These are phyloP conservation scores for Citrullus colocynthis DNA, from an alignment of 306 rosid species.

Conservation along the genomic window DNA sequence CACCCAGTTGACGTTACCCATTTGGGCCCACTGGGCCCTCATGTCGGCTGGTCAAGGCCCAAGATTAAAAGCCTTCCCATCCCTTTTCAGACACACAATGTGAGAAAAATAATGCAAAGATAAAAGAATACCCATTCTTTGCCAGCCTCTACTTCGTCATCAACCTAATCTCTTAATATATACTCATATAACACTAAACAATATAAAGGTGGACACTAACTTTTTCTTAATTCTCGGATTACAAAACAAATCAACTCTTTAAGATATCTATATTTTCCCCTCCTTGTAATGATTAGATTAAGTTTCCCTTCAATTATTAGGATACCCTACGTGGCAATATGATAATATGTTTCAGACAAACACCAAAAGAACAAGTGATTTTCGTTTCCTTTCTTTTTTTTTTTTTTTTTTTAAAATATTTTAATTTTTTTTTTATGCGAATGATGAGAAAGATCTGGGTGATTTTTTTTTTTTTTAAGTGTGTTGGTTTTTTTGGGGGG, in stretches of 20 bases:
- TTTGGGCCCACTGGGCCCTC: slow-evolving; percentile 31
- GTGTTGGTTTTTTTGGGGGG: too few species aligned
- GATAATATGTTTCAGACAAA: background rate
- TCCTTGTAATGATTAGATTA: background rate
- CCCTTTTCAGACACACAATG: slow-evolving; percentile 5
- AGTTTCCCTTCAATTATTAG: background rate
- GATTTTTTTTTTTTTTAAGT: too few species aligned
- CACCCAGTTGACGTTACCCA: slow-evolving; percentile 24
- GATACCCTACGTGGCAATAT: slow-evolving; percentile 3
- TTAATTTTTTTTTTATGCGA: too few species aligned
- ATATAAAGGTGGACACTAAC: background rate
- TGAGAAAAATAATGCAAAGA: background rate
- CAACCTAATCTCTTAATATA: slow-evolving; percentile 3
- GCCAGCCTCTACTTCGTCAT: background rate
- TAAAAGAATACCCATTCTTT: background rate
- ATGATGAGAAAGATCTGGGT: too few species aligned
- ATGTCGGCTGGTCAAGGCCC: slow-evolving; percentile 59
- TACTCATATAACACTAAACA: background rate
- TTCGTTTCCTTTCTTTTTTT: too few species aligned
- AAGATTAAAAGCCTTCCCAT: slow-evolving; percentile 14
- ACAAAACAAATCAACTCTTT: background rate
- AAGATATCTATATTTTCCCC: background rate
- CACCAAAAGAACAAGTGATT: background rate
- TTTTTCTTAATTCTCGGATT: background rate
- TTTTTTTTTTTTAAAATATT: too few species aligned